phyloP scores from a whole-genome alignment of 2,329 filamentous ascomycete species.

The Catunica adiposa region DNA sequence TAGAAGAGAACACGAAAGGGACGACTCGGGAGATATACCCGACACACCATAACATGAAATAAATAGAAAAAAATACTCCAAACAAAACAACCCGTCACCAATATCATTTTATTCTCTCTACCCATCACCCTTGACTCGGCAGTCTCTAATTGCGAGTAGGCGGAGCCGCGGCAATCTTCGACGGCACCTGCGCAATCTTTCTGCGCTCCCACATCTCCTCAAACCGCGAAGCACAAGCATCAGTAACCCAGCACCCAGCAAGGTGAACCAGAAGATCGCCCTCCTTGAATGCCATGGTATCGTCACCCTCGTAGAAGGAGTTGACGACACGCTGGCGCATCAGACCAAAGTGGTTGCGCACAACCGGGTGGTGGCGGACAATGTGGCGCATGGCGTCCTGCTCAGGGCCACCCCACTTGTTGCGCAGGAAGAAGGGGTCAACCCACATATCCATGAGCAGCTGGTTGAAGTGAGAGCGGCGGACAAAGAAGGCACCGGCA shows the following conservation, averaged over 20 bases:
- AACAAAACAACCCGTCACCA: background rate
- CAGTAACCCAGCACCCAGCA: constrained; percentile 13
- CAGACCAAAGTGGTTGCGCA: constrained; percentile 13
- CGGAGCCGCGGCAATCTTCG: constrained; percentile 1
- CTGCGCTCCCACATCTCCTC: constrained; percentile 14
- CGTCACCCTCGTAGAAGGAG: constrained; percentile 12
- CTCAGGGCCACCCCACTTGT: constrained; percentile 12
- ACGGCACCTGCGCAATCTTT: constrained; percentile 5
- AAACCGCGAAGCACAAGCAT: constrained; percentile 11
- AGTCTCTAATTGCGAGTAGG: background rate
- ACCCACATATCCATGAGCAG: constrained; percentile 14
- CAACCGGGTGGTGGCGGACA: constrained; percentile 12
- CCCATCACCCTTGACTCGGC: too few species aligned
- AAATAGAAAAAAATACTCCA: too few species aligned
- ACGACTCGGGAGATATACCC: too few species aligned
- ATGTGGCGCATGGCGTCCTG: constrained; percentile 14
- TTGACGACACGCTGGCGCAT: constrained; percentile 13
- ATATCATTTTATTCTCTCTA: background rate
- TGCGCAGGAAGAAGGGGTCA: constrained; percentile 13
- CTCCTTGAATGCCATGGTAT: constrained; percentile 9
- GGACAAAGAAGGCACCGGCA: constrained; percentile 13
- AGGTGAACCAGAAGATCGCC: constrained; percentile 13
- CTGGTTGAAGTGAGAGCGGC: constrained; percentile 12
- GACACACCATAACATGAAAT: too few species aligned
- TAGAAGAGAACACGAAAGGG: background rate